Percentiles rank a stretch among this genome's conserved stretches.
Evolutionary conservation across 768 basidiomycete genomes (phyloP).

Genomic region (Tylopilus plumbeoviolaceoides): DNA sequence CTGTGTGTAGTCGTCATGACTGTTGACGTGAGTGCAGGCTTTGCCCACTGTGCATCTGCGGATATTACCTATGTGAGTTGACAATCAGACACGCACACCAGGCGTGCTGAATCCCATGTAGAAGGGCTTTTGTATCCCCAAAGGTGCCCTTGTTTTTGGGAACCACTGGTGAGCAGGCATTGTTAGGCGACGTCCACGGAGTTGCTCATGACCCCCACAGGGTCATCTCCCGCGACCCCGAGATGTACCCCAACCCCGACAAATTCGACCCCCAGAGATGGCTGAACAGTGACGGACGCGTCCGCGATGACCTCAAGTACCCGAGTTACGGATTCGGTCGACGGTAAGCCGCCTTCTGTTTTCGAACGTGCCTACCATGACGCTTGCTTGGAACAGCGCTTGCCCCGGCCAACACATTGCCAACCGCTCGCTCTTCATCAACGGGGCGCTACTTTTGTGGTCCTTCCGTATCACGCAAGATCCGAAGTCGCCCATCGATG

Average conservation of each 20-base stretch:
- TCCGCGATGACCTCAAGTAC: constrained; percentile 50
- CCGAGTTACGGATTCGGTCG: constrained; percentile 58
- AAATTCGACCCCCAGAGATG: constrained; percentile 56
- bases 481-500: constrained; percentile 53
- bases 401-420: constrained; percentile 66
- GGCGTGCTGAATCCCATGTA: constrained; percentile 18
- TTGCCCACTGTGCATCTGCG: constrained; percentile 59
- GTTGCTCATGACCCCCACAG: constrained; percentile 19
- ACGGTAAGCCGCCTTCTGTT: constrained; percentile 17
- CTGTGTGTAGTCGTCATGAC: not conserved
- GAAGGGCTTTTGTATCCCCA: constrained; percentile 33
- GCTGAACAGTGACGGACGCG: constrained; percentile 35
- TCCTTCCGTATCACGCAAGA: constrained; percentile 56
- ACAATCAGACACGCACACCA: too few relatives aligned
- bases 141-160: constrained; percentile 35
- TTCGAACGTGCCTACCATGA: not conserved
- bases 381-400: constrained; percentile 35
- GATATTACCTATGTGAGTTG: constrained; percentile 57
- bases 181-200: not conserved
- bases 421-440: constrained; percentile 60
- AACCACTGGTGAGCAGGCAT: constrained; percentile 30
- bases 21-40: constrained; percentile 34
- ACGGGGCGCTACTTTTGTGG: constrained; percentile 61
- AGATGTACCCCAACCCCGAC: constrained; percentile 57
- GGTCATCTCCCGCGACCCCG: constrained; percentile 56